These are phyloP conservation scores for Ophiocordyceps australis DNA, from an alignment of 2,329 filamentous ascomycete species.

Conservation along the genomic window DNA sequence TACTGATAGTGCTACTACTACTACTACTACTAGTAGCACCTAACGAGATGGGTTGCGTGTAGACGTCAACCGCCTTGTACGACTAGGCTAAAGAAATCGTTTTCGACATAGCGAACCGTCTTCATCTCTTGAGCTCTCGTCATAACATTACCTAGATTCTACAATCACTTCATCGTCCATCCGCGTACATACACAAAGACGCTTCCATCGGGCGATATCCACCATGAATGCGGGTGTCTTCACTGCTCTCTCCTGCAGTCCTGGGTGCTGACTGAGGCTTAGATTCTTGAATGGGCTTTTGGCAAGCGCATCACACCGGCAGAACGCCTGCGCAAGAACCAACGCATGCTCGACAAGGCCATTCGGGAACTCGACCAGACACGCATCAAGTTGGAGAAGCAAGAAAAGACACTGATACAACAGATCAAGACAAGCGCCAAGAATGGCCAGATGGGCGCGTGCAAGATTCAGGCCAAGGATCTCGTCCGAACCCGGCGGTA, in stretches of 20 bases:
- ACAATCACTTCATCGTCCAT: too few species aligned
- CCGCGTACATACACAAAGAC: too few species aligned
- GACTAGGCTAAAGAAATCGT: too few species aligned
- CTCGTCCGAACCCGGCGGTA: constrained; percentile 84
- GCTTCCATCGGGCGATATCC: too few species aligned
- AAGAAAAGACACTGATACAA: constrained; percentile 89
- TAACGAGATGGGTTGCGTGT: too few species aligned
- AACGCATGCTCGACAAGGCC: constrained; percentile 91
- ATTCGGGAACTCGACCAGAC: constrained; percentile 93
- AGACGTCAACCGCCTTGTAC: too few species aligned
- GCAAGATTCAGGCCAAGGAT: constrained; percentile 97
- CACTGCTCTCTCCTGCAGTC: constrained; percentile 2
- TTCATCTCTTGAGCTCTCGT: too few species aligned
- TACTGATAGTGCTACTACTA: too few species aligned
- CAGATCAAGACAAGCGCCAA: constrained; percentile 98
- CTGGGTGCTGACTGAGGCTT: constrained; percentile 6
- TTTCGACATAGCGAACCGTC: too few species aligned
- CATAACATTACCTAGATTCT: not conserved
- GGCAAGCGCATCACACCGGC: constrained; percentile 98
- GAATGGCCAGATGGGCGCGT: constrained; percentile 94
- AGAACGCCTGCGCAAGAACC: constrained; percentile 81
- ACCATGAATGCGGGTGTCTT: constrained; percentile 36
- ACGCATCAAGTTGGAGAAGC: constrained; percentile 88
- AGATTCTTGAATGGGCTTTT: constrained; percentile 98
- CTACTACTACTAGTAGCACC: too few species aligned